Conservation (phyloP, 352 stramenopile genomes). For the Globisporangium okanoganense region DNA sequence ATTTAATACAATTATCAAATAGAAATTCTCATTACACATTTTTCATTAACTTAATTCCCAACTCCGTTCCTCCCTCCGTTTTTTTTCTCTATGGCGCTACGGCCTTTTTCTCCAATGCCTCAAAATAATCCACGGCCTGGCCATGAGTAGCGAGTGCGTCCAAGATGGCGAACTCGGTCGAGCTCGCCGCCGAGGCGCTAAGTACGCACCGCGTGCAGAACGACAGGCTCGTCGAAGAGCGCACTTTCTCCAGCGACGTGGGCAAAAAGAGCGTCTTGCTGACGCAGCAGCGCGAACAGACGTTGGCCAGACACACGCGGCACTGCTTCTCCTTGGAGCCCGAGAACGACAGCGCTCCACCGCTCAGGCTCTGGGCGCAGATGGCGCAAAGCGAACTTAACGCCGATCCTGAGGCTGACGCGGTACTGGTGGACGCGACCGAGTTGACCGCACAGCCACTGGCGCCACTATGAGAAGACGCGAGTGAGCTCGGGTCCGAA, state of each 20-base stretch:
- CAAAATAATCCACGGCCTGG: constrained; percentile 15
- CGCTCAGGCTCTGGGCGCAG: background rate
- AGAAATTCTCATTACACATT: background rate
- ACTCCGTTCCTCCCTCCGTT: background rate
- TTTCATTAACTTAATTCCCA: background rate
- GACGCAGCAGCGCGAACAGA: constrained; percentile 20
- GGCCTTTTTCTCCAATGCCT: background rate
- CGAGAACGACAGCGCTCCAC: background rate
- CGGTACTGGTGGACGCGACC: background rate
- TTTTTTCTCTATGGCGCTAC: background rate
- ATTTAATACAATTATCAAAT: background rate
- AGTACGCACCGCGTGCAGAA: constrained; percentile 33
- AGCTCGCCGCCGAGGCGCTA: constrained; percentile 6
- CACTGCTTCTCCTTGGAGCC: constrained; percentile 1
- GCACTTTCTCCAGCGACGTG: constrained; percentile 19
- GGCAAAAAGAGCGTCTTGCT: constrained; percentile 18
- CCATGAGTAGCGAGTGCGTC: constrained; percentile 7
- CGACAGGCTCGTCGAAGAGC: constrained; percentile 16
- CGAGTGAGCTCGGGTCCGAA: background rate
- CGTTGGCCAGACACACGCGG: constrained; percentile 8
- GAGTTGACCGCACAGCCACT: background rate
- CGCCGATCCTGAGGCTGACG: background rate
- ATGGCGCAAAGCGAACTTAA: background rate
- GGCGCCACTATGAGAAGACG: background rate
- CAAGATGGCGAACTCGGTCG: constrained; percentile 14